Base-by-base conservation (phyloP, 2,329 filamentous ascomycete species). In the Mycosphaerella sp. region DNA sequence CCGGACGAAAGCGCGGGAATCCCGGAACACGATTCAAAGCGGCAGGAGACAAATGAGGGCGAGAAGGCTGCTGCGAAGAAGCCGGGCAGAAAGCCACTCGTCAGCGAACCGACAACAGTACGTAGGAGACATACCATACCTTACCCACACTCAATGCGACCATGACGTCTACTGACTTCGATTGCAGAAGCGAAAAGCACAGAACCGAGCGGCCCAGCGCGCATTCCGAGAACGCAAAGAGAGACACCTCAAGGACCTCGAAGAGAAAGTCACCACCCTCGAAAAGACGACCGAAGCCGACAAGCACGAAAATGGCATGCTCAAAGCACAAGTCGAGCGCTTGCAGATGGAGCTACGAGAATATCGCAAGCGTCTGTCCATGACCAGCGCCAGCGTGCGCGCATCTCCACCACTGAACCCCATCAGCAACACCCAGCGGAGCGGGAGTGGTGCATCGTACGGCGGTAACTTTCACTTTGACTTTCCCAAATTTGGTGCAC, bases 221-320 rank as follows among this genome's bases (percentile, higher is more conserved):
- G 90, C 90, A 6, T 96, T 96, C 78, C 83, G 90, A 49, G 90
- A 96, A 69, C 86, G 90, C 57, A 96, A 96, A 72, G 90, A 96
- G 70, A 91, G 87, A 73, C 90, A 94, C 63, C 69, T 94, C 42
- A 89, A 89, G 67, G 86, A 90, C 59, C 78, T 94, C 2, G 89
- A 95, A 71, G 85, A 75, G 28, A 83, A 82, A 60, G 80, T 84
- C 2, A 72, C 75, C 4, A 78, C 80, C 55, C 71, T 84, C 3
- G 86, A 95, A 67, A 93, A 95, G 71, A 81, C 82, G 0, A 95
- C 90, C 0, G 83, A 94, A 64, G 79, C 82, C 32, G 79, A 89
- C 48, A 94, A 85, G 67, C 84, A 88, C 60, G 90, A 97, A 69
- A 98, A 98, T 64, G 81, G 79, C 51, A 72, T 87, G 48, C 78